Evolutionary conservation across 1,139 yeast genomes (phyloP).

Genomic region (Magnusiomyces clavatus): DNA sequence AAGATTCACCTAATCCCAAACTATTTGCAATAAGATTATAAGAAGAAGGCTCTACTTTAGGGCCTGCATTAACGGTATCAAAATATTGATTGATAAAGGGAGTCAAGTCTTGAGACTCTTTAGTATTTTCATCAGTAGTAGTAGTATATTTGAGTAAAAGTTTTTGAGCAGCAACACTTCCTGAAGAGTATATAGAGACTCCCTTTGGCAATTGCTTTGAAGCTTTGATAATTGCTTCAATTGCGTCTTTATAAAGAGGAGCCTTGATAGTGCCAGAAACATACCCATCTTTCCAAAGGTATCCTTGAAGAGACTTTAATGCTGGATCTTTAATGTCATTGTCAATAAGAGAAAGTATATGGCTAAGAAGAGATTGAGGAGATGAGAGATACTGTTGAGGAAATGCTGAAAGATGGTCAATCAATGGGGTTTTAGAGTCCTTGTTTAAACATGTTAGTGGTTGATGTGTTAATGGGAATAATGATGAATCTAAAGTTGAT

Average conservation of each 20-base stretch:
- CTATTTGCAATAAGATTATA: slow-evolving; percentile 49
- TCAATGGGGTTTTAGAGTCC: slow-evolving; percentile 7
- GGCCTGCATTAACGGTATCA: slow-evolving; percentile 81
- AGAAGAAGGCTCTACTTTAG: slow-evolving; percentile 50
- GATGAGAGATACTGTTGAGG: slow-evolving; percentile 33
- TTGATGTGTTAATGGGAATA: slow-evolving; percentile 7
- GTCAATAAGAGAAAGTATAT: slow-evolving; percentile 51
- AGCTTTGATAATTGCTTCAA: slow-evolving; percentile 44
- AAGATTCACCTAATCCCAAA: slow-evolving; percentile 30
- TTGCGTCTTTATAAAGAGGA: slow-evolving; percentile 71
- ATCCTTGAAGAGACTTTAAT: slow-evolving; percentile 74
- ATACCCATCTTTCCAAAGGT: slow-evolving; percentile 77
- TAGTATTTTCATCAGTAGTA: slow-evolving; percentile 10
- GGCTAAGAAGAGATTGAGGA: slow-evolving; percentile 31
- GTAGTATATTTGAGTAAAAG: slow-evolving; percentile 59
- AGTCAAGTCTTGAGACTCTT: slow-evolving; percentile 44
- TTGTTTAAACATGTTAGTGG: slow-evolving; percentile 1
- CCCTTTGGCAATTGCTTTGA: slow-evolving; percentile 12
- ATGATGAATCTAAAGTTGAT: slow-evolving; percentile 7
- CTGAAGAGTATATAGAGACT: slow-evolving; percentile 82
- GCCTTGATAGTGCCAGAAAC: slow-evolving; percentile 65
- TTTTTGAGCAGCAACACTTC: slow-evolving; percentile 80
- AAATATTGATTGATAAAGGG: slow-evolving; percentile 55
- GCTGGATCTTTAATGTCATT: slow-evolving; percentile 71
- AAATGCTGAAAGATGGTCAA: slow-evolving; percentile 38